Conservation (phyloP, 2,329 filamentous ascomycete species). For the Myrmaecium sp. region DNA sequence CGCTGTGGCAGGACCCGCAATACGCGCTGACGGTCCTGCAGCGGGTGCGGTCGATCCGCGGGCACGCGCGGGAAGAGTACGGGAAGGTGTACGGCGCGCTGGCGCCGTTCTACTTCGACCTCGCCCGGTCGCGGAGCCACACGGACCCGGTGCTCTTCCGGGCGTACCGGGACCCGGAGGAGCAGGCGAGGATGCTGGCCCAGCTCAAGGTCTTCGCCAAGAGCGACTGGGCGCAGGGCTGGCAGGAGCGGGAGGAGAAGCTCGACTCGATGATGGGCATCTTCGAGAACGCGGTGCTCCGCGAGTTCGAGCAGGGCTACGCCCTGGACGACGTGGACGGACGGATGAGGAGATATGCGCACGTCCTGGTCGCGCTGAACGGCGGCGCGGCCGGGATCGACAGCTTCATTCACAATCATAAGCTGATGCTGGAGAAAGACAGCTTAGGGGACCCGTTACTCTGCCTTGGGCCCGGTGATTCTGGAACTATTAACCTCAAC, state of each 20-base stretch:
- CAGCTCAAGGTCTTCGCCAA: slow-evolving; percentile 64
- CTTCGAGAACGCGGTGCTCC: slow-evolving; percentile 79
- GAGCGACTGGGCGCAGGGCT: slow-evolving; percentile 67
- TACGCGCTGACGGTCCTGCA: slow-evolving; percentile 53
- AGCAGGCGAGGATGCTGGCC: slow-evolving; percentile 76
- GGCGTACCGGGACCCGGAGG: slow-evolving; percentile 71
- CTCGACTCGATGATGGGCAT: slow-evolving; percentile 58
- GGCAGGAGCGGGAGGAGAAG: slow-evolving; percentile 51
- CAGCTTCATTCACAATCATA: slow-evolving; percentile 76
- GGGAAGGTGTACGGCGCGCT: slow-evolving; percentile 79
- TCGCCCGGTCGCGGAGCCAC: slow-evolving; percentile 53
- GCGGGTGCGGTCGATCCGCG: slow-evolving; percentile 59
- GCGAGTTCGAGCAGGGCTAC: slow-evolving; percentile 87
- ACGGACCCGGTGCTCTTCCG: slow-evolving; percentile 73
- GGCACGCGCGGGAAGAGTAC: slow-evolving; percentile 75
- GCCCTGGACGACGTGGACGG: slow-evolving; percentile 78
- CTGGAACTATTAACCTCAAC: slow-evolving; percentile 47
- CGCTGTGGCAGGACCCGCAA: slow-evolving; percentile 34
- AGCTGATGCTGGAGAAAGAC: slow-evolving; percentile 58
- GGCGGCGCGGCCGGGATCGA: slow-evolving; percentile 65
- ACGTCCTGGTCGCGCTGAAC: slow-evolving; percentile 68
- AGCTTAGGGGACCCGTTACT: slow-evolving; percentile 60
- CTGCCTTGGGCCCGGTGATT: slow-evolving; percentile 49
- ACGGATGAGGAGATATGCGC: slow-evolving; percentile 74
- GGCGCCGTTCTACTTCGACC: slow-evolving; percentile 75